phyloP scores from a whole-genome alignment of 352 stramenopile genomes.

The Pythium coloratum region DNA sequence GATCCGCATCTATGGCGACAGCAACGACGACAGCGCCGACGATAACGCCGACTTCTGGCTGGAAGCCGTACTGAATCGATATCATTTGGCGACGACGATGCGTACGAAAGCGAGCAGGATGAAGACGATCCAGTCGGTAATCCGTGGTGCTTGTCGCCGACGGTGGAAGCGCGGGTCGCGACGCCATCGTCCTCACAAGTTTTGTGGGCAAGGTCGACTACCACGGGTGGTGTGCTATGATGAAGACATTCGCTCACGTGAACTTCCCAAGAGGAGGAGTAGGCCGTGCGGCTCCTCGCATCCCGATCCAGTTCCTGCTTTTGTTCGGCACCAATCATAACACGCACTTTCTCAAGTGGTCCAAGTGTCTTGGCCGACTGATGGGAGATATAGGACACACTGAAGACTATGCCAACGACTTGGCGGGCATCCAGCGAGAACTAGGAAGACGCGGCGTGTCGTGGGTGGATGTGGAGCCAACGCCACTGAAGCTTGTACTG shows the following conservation, averaged over 20 bases:
- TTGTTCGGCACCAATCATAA: neutral
- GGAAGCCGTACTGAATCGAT: neutral
- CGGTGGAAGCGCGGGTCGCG: neutral
- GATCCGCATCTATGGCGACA: neutral
- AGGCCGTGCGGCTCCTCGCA: neutral
- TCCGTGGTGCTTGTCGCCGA: neutral
- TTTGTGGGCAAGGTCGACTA: constrained; percentile 11
- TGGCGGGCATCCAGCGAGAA: neutral
- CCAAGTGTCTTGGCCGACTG: neutral
- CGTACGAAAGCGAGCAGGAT: neutral
- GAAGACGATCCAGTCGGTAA: neutral
- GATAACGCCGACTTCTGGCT: neutral
- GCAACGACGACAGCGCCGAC: neutral
- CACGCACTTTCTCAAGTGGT: constrained; percentile 7
- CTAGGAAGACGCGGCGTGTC: neutral
- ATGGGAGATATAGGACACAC: neutral
- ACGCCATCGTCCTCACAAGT: constrained; percentile 9
- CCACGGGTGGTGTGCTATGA: neutral
- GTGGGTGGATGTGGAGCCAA: neutral
- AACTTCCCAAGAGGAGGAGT: neutral
- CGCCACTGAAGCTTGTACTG: neutral
- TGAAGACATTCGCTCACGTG: neutral
- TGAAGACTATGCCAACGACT: neutral
- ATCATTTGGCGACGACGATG: neutral
- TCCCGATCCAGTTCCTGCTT: constrained; percentile 4